Evolutionary conservation across 352 stramenopile species (phyloP), one percentile per base, ranked within the genome.

Genomic region (Blastocystis sp.): DNA sequence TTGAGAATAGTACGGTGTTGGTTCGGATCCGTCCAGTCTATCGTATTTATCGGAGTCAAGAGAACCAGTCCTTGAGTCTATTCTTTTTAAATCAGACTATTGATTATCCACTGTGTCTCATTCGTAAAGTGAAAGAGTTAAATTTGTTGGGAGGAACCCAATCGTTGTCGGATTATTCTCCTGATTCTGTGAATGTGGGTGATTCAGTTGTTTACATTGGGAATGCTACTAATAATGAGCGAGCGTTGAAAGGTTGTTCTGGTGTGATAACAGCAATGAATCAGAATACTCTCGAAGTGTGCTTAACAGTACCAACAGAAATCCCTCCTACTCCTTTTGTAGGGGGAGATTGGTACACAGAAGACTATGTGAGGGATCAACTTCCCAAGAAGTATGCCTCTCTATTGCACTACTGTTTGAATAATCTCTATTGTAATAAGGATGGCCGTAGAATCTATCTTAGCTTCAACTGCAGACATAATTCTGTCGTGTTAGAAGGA

Each of bases 101-200:
- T 32, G 43, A 80, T 49, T 58, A 58, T 56, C 67, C 67, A n/a
- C 39, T 63, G 11, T 80, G 43, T n/a, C 67, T 80, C 9, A 58
- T 27, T 32, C 43, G 43, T 16, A 27, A 0, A 19, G 35, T 56
- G 5, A 63, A 58, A 24, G 24, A 27, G 24, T 16, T 43, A 3
- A 61, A 29, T 35, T 24, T 61, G 24, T n/a, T 56, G 19, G 29
- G 29, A 37, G 67, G 67, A 0, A 29, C 35, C 39, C 37, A 39
- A 32, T 80, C 67, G 9, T 9, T 80, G 24, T 42, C 24, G 11
- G 7, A 11, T 24, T 39, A 49, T 52, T 16, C 35, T 27, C 24
- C 67, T 5, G 43, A 63, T 32, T 14, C 24, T 35, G 32, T 80
- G 67, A 58, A 80, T 42, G 67, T 39, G 43, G 67, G 67, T 19